A percentile compares a stretch with the other conserved stretches of the same genome.
Conservation (phyloP, 2,329 filamentous ascomycete genomes). For the Aspergillus flavus region DNA sequence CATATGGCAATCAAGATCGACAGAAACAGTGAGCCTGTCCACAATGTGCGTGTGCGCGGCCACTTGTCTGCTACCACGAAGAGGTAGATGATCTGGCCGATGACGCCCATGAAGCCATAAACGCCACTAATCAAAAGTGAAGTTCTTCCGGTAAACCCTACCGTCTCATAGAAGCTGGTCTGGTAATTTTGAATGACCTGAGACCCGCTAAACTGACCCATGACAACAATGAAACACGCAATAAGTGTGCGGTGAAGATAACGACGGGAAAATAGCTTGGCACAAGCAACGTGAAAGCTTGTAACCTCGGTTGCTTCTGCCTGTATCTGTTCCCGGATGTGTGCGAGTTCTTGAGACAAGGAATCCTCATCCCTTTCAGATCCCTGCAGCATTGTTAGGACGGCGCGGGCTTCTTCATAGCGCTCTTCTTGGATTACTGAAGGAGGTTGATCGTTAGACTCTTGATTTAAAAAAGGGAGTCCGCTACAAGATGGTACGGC, state of each 20-base stretch:
- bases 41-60: constrained; percentile 37
- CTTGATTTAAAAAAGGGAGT: neutral
- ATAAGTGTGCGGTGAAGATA: constrained; percentile 34
- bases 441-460: neutral
- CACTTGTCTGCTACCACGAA: constrained; percentile 37
- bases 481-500: neutral
- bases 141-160: constrained; percentile 37
- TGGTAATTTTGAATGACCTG: constrained; percentile 44
- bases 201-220: constrained; percentile 39
- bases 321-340: constrained; percentile 19
- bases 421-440: constrained; percentile 15
- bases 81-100: constrained; percentile 38
- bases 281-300: constrained; percentile 10
- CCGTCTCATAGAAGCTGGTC: constrained; percentile 36
- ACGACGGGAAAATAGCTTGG: constrained; percentile 16
- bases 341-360: constrained; percentile 13
- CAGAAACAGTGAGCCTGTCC: constrained; percentile 31
- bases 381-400: constrained; percentile 5
- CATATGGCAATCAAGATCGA: constrained; percentile 30
- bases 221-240: constrained; percentile 37
- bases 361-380: neutral
- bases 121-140: constrained; percentile 37
- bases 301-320: constrained; percentile 11
- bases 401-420: constrained; percentile 14
- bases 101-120: constrained; percentile 43